Percentiles rank a stretch among this genome's conserved stretches.
Evolutionary conservation across 352 stramenopile species (phyloP).

Genomic region (Globisporangium radiosum): DNA sequence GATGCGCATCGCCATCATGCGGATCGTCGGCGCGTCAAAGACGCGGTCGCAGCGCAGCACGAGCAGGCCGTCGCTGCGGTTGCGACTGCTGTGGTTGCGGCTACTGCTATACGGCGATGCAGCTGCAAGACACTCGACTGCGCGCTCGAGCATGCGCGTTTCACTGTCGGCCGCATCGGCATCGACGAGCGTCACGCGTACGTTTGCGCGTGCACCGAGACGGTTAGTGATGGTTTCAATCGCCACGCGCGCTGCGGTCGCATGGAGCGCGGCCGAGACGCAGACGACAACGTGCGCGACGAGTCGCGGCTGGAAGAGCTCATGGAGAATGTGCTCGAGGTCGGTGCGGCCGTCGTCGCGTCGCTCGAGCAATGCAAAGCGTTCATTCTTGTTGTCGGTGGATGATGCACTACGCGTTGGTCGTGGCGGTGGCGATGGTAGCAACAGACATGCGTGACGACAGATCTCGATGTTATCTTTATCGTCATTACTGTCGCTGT

Average conservation of each 20-base stretch:
- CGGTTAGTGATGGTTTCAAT: constrained; percentile 1
- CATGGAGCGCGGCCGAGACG: background rate
- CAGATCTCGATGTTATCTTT: background rate
- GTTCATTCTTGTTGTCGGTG: background rate
- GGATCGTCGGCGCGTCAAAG: constrained; percentile 21
- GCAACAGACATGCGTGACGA: constrained; percentile 15
- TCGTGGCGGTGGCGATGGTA: background rate
- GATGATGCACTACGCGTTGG: background rate
- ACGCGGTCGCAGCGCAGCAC: constrained; percentile 8
- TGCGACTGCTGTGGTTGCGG: background rate
- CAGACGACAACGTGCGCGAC: constrained; percentile 18
- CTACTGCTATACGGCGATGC: background rate
- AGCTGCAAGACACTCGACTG: background rate
- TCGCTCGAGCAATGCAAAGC: background rate
- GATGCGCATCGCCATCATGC: constrained; percentile 16
- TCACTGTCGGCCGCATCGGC: background rate
- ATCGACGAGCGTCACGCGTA: constrained; percentile 12
- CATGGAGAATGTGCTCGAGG: constrained; percentile 12
- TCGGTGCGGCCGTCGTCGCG: constrained; percentile 2
- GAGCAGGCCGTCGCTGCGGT: constrained; percentile 15
- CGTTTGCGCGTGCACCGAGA: constrained; percentile 3
- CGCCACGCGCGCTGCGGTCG: background rate
- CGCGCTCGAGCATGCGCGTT: constrained; percentile 1
- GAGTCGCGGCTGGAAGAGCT: constrained; percentile 12
- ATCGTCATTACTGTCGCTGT: too few species aligned